phyloP scores from a whole-genome alignment of 768 basidiomycete species.

The Sutorius australiensis region DNA sequence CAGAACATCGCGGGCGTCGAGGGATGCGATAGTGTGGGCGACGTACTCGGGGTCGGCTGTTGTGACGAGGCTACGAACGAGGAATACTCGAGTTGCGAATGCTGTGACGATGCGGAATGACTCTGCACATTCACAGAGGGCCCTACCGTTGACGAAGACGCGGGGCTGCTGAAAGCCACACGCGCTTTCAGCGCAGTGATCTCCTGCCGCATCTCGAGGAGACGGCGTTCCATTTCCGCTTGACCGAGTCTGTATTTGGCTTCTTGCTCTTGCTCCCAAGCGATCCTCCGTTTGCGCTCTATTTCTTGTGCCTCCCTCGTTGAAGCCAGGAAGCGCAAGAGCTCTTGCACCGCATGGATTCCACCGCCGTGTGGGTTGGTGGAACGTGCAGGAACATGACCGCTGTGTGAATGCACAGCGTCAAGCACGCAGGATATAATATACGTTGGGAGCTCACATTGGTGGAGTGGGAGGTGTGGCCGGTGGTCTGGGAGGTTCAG shows the following conservation, averaged over 20 bases:
- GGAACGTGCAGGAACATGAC: conserved; percentile 15
- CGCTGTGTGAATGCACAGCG: conserved; percentile 6
- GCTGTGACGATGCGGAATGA: conserved; percentile 1
- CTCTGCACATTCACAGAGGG: not conserved
- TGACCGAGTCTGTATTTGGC: conserved; percentile 50
- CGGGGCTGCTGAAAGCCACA: conserved; percentile 27
- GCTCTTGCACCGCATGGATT: conserved; percentile 52
- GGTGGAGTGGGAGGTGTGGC: conserved; percentile 30
- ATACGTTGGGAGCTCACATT: conserved; percentile 32
- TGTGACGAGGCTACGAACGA: conserved; percentile 14
- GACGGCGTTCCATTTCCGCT: conserved; percentile 54
- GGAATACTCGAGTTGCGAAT: conserved; percentile 6
- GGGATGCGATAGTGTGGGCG: conserved; percentile 29
- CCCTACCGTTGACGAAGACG: conserved; percentile 3
- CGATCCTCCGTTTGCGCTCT: conserved; percentile 54
- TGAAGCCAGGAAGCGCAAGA: conserved; percentile 53
- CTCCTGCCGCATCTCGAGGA: conserved; percentile 54
- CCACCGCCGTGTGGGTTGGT: conserved; percentile 33
- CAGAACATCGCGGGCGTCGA: conserved; percentile 26
- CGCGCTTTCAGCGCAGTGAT: conserved; percentile 43
- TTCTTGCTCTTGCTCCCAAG: conserved; percentile 73
- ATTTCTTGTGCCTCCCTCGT: conserved; percentile 58
- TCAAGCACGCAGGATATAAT: not conserved
- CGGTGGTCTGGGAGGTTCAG: conserved; percentile 35
- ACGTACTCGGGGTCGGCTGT: conserved; percentile 30